Evolutionary conservation across 2,329 filamentous ascomycete genomes (phyloP).

Genomic region (Colletotrichum simmondsii): DNA sequence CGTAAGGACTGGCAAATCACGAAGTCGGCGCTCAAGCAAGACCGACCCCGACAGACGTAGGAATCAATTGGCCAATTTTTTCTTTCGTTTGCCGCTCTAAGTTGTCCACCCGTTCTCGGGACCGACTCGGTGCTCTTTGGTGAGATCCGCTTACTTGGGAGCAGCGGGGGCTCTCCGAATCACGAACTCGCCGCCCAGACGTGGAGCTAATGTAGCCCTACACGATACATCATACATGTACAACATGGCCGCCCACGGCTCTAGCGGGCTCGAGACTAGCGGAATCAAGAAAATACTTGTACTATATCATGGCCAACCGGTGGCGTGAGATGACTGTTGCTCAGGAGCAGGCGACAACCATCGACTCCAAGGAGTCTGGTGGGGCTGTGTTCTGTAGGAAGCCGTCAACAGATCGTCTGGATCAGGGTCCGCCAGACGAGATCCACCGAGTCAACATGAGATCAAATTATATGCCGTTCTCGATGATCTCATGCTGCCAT

Average conservation of each 20-base stretch:
- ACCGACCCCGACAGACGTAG: neutral
- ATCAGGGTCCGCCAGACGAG: neutral
- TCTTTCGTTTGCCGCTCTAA: neutral
- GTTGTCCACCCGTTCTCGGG: neutral
- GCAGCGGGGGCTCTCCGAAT: neutral
- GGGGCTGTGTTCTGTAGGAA: neutral
- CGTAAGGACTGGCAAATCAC: neutral
- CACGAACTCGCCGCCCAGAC: slow-evolving; percentile 1
- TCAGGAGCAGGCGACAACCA: no score
- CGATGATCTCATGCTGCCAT: neutral
- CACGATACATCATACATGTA: neutral
- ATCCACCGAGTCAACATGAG: neutral
- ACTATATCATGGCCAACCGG: neutral
- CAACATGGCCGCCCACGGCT: neutral
- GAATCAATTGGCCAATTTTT: neutral
- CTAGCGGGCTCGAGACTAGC: neutral
- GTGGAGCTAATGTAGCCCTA: neutral
- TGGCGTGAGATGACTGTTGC: neutral
- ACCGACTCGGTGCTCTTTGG: slow-evolving; percentile 14
- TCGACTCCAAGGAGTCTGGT: neutral
- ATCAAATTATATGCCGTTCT: neutral
- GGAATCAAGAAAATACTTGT: neutral
- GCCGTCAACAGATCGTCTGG: neutral
- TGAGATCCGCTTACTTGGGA: neutral
- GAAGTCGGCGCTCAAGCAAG: neutral